Percentiles rank a stretch among this genome's conserved stretches.
These are phyloP conservation scores for Xylariaceae sp. DNA, from an alignment of 2,329 filamentous ascomycete species.

Conservation along the genomic window DNA sequence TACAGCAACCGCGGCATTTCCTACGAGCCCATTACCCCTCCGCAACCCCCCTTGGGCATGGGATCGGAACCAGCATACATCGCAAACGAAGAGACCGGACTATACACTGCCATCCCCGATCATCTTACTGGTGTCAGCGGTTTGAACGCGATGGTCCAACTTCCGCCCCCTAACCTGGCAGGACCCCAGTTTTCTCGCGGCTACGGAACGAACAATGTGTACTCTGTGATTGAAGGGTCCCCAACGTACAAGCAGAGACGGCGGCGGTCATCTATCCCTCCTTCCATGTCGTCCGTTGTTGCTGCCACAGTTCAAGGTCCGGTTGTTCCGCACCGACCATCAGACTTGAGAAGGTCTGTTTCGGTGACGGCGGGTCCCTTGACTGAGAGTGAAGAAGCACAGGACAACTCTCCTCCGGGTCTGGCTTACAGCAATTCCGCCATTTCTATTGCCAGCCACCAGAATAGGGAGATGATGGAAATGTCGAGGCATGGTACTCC, in stretches of 20 bases:
- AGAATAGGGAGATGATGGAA: constrained; percentile 74
- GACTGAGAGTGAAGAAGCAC: constrained; percentile 71
- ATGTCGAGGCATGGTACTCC: constrained; percentile 91
- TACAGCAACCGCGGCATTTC: constrained; percentile 95
- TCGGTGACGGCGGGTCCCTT: constrained; percentile 81
- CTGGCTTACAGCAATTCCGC: constrained; percentile 66
- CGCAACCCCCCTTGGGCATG: constrained; percentile 79
- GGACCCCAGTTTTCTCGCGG: constrained; percentile 74
- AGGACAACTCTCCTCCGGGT: constrained; percentile 72
- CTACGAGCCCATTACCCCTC: constrained; percentile 93
- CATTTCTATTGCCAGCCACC: constrained; percentile 57
- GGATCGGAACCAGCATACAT: constrained; percentile 92
- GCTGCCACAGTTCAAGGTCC: constrained; percentile 54
- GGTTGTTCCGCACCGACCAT: constrained; percentile 68
- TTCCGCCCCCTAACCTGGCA: constrained; percentile 78
- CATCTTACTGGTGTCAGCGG: constrained; percentile 66
- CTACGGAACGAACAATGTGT: constrained; percentile 72
- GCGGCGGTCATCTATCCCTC: constrained; percentile 86
- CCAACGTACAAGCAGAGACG: constrained; percentile 98
- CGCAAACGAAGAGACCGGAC: constrained; percentile 91
- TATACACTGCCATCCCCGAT: constrained; percentile 93
- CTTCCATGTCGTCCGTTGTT: constrained; percentile 64
- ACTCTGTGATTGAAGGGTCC: constrained; percentile 94
- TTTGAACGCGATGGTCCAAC: constrained; percentile 84
- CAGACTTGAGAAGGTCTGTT: constrained; percentile 85